Base-by-base conservation (phyloP, 1,139 yeast species). In the Wickerhamiella infanticola region DNA sequence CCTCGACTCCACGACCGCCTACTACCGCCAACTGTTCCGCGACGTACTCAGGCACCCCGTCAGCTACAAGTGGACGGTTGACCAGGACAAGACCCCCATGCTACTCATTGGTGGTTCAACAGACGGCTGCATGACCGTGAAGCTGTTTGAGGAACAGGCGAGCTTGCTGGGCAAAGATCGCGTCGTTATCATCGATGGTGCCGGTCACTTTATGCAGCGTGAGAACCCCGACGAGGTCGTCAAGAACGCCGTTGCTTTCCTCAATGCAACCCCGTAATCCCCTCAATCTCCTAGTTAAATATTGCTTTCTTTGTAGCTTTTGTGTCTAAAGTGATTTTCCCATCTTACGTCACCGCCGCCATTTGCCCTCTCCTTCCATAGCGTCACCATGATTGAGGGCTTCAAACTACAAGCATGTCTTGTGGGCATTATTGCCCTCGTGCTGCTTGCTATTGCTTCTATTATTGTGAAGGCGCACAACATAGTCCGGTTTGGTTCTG, bases 121-220 rank as follows among this genome's bases (percentile, higher is more conserved):
- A 4, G 61, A 57, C 44, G 56, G 57, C 3, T 57, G 60, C 45
- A 55, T 55, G 56, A 33, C 47, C 24, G 41, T 44, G 11, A 45
- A 44, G 4, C 41, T 56, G 35, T 56, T 48, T 39, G 47, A 51
- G 35, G 29, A 43, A 11, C 45, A 45, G 24, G 31, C 46, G 13
- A 45, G 29, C n/a, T 25, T 40, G 1, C 47, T 41, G 11, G 54
- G 45, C 31, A 42, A 48, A 24, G 40, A 39, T 24, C 38, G 41
- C 13, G 53, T 56, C 4, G 48, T 38, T 11, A 42, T 46, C 6
- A 45, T 57, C n/a, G 44, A 48, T 6, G 50, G 43, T 2, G 57
- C 53, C 3, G 61, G 61, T 9, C 61, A 57, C 40, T 57, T 57
- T 42, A 48, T 57, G 52, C 60, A 57, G 29, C 51, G 59, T 35